Base-by-base conservation (phyloP, 257 asterid genomes). In the Solanum virginianum region DNA sequence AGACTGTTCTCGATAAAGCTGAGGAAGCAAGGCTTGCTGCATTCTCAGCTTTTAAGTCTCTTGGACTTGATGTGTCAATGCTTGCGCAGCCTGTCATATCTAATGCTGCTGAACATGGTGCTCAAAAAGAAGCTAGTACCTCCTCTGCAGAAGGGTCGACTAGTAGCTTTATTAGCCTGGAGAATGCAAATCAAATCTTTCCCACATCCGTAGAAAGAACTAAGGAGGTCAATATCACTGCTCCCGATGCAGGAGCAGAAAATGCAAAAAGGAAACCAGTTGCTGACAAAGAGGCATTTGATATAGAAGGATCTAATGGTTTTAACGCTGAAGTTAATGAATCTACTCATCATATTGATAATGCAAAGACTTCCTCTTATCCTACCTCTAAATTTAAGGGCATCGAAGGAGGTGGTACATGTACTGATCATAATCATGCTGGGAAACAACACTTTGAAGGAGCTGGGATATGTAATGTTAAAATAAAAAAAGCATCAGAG, bases 21-120 rank as follows among this genome's bases (percentile, higher is more conserved):
- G 99, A 96, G 91, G 99, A 95, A 90, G 99, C 99, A 82, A 93
- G 98, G 87, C 65, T 92, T 87, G 95, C 97, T 85, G 99, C 99
- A 82, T 95, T 95, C 89, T 89, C 99, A 74, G 98, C 99, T 66
- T 96, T 96, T 86, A 95, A 89, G 87, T 94, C 97, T 83, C 97
- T 96, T 87, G 98, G 99, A 88, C 92, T 95, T 82, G 93, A 94
- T 66, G 89, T 94, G 83, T 88, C 95, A 41, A 92, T 87, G 80
- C 87, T 94, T 85, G 89, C 96, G 86, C 92, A 80, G 79, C 93
- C 98, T 59, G 68, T 92, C 84, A 84, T 92, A 84, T 70, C 90
- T 60, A 45, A 83, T 84, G 90, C 85, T 87, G 86, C 91, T 79
- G 90, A 85, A 86, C 83, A 89, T 83, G 89, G 86, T 88, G 85